phyloP scores from a whole-genome alignment of 2,329 filamentous ascomycete genomes.

The Cercospora berteroae region DNA sequence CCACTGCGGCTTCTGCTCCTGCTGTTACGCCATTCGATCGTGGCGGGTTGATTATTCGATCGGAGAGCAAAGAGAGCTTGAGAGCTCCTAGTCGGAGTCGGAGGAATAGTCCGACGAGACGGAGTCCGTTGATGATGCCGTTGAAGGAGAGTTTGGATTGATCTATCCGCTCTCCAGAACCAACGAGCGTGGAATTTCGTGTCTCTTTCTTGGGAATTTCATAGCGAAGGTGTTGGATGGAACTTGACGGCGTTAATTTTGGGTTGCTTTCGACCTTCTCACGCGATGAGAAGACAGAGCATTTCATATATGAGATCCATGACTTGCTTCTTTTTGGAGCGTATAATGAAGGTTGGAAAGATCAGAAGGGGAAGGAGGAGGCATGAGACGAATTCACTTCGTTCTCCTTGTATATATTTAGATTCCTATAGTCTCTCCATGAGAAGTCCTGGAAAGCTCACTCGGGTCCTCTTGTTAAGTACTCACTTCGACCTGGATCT shows the following conservation, averaged over 20 bases:
- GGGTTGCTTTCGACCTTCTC: neutral
- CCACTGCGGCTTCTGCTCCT: slow-evolving; percentile 12
- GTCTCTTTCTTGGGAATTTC: neutral
- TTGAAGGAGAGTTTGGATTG: slow-evolving; percentile 40
- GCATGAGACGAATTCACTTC: neutral
- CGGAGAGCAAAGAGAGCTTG: slow-evolving; percentile 81
- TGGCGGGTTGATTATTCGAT: slow-evolving; percentile 73
- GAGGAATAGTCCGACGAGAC: slow-evolving; percentile 50
- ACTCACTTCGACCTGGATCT: neutral
- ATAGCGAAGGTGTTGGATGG: slow-evolving; percentile 13
- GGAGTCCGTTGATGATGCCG: slow-evolving; percentile 40
- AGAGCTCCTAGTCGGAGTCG: slow-evolving; percentile 53
- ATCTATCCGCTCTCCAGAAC: slow-evolving; percentile 1
- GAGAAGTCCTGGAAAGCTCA: neutral
- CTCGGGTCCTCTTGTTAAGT: too few relatives aligned
- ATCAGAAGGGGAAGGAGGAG: neutral
- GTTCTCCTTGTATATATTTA: neutral
- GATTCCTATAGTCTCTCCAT: neutral
- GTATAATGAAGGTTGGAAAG: neutral
- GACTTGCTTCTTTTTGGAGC: neutral
- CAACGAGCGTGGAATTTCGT: neutral
- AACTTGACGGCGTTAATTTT: neutral
- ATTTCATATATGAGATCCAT: neutral
- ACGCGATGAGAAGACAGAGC: neutral
- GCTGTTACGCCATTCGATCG: slow-evolving; percentile 52